Base-by-base conservation (phyloP, 1,284 basidiomycete species). In the Marasmius fiardii region DNA sequence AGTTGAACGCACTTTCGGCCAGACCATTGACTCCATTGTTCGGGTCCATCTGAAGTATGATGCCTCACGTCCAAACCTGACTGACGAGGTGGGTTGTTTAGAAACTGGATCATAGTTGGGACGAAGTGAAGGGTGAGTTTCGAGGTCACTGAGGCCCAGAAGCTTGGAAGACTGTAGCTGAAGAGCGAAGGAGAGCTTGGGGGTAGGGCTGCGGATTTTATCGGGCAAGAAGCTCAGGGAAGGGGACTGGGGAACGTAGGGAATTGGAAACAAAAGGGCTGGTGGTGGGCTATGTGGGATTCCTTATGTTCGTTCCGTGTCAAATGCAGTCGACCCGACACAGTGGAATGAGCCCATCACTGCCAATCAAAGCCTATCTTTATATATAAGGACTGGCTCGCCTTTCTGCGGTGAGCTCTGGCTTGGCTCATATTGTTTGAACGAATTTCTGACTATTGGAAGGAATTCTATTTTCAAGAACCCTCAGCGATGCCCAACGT, bases 21-120 rank as follows among this genome's bases (percentile, higher is more conserved):
- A 45, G 71, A 68, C 85, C 86, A 83, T 43, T 79, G 72, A 12
- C 82, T 80, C 83, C 83, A 86, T 54, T 72, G 65, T 62, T 82
- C 79, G 56, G 73, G 74, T 55, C 66, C 64, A 57, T 75, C 73
- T 49, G 62, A 60, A 48, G 62, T 54, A 21, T 63, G 52, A 52
- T 70, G 72, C 47, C 47, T 49, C n/a, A n/a, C 31, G 21, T 57
- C 69, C 70, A 50, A 26, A 49, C 67, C 70, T 20, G 73, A 62
- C 63, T 72, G 68, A 56, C 74, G 47, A 31, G 47, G 74, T 61
- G 76, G n/a, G 39, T 41, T 63, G 61, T 71, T 72, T 53, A 76
- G 73, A 64, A 83, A 82, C 65, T 86, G 86, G 55, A 85, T 86
- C 86, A 88, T 64, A 59, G 31, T 49, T 31, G 18, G n/a, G n/a